phyloP scores from a whole-genome alignment of 2,329 filamentous ascomycete species.

The Colletotrichum karsti region DNA sequence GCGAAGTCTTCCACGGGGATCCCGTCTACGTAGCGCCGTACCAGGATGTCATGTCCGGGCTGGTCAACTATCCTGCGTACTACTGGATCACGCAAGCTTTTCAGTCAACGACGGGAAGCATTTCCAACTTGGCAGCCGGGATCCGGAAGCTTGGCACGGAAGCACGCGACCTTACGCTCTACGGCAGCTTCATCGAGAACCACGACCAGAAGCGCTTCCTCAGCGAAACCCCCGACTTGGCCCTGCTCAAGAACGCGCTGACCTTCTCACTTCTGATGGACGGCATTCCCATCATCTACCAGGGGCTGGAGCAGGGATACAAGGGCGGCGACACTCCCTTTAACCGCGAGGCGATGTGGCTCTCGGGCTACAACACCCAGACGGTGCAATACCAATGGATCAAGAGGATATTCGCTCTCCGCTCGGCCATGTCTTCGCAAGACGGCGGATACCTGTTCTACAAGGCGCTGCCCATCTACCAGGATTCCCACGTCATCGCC shows the following conservation, averaged over 20 bases:
- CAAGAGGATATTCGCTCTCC: constrained; percentile 13
- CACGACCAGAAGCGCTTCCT: constrained; percentile 66
- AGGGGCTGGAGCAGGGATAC: constrained; percentile 72
- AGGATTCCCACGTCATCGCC: constrained; percentile 6
- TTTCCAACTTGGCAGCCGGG: constrained; percentile 45
- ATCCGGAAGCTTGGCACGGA: constrained; percentile 21
- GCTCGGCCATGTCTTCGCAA: constrained; percentile 13
- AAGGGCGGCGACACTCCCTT: constrained; percentile 54
- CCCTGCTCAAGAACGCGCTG: constrained; percentile 68
- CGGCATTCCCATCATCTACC: constrained; percentile 72
- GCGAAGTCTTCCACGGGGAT: constrained; percentile 67
- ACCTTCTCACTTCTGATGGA: constrained; percentile 68
- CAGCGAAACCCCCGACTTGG: constrained; percentile 58
- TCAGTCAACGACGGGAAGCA: constrained; percentile 36
- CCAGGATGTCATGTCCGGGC: constrained; percentile 61
- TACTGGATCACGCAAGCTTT: constrained; percentile 49
- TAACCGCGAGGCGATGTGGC: constrained; percentile 68
- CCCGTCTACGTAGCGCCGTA: constrained; percentile 61
- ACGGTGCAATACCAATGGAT: constrained; percentile 53
- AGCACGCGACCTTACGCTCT: constrained; percentile 24
- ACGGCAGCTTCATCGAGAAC: constrained; percentile 61
- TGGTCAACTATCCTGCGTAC: constrained; percentile 68
- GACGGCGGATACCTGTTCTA: constrained; percentile 23
- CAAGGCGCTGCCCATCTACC: constrained; percentile 12
- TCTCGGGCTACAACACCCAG: constrained; percentile 55